These are phyloP conservation scores for Citrus sp. DNA, from an alignment of 345 rosid genomes.

Conservation along the genomic window DNA sequence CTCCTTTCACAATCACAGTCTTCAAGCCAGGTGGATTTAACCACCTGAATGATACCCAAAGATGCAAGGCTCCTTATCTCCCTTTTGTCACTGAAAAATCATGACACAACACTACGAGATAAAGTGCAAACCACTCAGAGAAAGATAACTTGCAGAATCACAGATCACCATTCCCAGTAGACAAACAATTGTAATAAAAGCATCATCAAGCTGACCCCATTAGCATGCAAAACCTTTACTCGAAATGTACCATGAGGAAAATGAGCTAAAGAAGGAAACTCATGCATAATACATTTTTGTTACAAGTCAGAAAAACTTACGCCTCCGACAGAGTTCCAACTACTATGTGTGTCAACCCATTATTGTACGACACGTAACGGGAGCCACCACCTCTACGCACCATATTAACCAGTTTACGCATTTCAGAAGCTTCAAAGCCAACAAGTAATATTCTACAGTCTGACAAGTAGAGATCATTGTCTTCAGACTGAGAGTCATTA, in stretches of 20 bases:
- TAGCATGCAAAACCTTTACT: not conserved
- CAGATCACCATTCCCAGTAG: slow-evolving; percentile 1
- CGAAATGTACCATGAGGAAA: not conserved
- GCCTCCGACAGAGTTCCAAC: slow-evolving; percentile 85
- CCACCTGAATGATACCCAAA: slow-evolving; percentile 77
- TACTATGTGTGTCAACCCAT: slow-evolving; percentile 81
- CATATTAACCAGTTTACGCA: slow-evolving; percentile 75
- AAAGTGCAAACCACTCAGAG: slow-evolving; percentile 1
- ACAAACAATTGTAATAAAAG: not conserved
- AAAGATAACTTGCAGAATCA: not conserved
- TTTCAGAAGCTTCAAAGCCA: slow-evolving; percentile 84
- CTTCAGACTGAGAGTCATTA: slow-evolving; percentile 77
- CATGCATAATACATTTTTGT: not conserved
- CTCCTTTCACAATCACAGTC: slow-evolving; percentile 75
- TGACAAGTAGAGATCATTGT: slow-evolving; percentile 78
- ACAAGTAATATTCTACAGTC: slow-evolving; percentile 71
- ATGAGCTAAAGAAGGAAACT: slow-evolving; percentile 12
- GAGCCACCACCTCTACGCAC: slow-evolving; percentile 86
- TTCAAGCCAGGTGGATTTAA: slow-evolving; percentile 82
- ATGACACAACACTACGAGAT: slow-evolving; percentile 12
- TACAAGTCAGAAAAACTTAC: slow-evolving; percentile 43
- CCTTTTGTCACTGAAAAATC: slow-evolving; percentile 65
- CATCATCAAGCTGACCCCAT: slow-evolving; percentile 1
- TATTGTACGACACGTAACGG: slow-evolving; percentile 54
- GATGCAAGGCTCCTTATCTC: slow-evolving; percentile 80